A percentile compares a stretch with the other conserved stretches of the same genome.
Conservation (phyloP, 345 rosid genomes). For the Zanthoxylum bungeanum region DNA sequence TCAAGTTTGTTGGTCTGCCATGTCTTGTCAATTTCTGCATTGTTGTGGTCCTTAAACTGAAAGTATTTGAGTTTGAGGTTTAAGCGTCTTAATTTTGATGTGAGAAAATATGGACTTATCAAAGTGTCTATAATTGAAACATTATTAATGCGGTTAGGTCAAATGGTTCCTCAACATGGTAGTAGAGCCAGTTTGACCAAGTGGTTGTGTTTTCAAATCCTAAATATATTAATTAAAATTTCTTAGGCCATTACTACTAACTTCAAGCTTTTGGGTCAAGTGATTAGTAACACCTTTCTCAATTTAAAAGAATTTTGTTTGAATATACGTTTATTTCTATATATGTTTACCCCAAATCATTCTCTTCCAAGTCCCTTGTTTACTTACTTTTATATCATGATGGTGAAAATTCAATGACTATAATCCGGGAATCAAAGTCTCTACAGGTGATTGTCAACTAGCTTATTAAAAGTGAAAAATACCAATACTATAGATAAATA, state of each 20-base stretch:
- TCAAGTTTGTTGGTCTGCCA: not conserved
- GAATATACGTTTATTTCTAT: no score
- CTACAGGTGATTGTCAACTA: no score
- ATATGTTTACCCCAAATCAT: no score
- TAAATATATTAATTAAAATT: not conserved
- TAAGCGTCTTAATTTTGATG: not conserved
- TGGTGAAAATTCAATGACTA: no score
- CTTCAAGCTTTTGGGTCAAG: not conserved
- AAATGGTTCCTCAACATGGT: not conserved
- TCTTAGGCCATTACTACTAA: not conserved
- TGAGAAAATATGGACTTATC: not conserved
- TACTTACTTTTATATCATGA: no score
- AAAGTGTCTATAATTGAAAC: not conserved
- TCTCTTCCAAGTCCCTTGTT: no score
- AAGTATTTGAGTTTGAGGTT: not conserved
- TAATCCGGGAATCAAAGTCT: no score
- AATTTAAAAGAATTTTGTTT: not conserved
- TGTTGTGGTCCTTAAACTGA: not conserved
- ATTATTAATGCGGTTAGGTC: not conserved
- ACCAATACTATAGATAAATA: no score
- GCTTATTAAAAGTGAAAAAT: no score
- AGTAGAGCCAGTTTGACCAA: not conserved
- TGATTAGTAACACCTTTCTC: not conserved
- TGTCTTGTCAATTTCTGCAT: not conserved
- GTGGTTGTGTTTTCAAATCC: not conserved